A percentile compares a stretch with the other conserved stretches of the same genome.
Conservation (phyloP, 2,329 filamentous ascomycete genomes). For the Corynespora cassiicola region DNA sequence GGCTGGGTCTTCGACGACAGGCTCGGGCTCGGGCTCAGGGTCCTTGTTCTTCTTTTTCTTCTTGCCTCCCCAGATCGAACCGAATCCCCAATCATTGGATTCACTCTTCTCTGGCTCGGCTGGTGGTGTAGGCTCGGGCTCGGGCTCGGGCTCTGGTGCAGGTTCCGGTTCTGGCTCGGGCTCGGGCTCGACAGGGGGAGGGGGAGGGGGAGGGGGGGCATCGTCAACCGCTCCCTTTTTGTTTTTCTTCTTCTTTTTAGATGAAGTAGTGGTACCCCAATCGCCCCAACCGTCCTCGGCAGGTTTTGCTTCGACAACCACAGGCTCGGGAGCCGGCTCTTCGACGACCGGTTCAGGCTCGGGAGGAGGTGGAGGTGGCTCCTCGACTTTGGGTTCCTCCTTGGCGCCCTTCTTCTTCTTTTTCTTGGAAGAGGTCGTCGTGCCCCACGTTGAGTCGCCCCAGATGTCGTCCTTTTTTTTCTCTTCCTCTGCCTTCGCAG, state of each 20-base stretch:
- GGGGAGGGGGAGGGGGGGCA: slow-evolving; percentile 15
- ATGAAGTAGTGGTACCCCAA: slow-evolving; percentile 35
- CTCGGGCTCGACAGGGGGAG: slow-evolving; percentile 15
- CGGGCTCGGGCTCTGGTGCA: slow-evolving; percentile 34
- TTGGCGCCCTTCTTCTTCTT: slow-evolving; percentile 45
- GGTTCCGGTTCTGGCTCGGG: slow-evolving; percentile 27
- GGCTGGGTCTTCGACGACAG: slow-evolving; percentile 32
- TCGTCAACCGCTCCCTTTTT: slow-evolving; percentile 53
- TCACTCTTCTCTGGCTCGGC: slow-evolving; percentile 38
- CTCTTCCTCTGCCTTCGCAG: slow-evolving; percentile 15
- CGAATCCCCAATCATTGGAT: slow-evolving; percentile 41
- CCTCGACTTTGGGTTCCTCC: slow-evolving; percentile 26
- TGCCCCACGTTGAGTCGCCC: slow-evolving; percentile 39
- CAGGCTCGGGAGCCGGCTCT: slow-evolving; percentile 34
- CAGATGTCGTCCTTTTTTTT: slow-evolving; percentile 45
- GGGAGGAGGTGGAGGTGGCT: slow-evolving; percentile 31
- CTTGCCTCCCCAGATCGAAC: slow-evolving; percentile 46
- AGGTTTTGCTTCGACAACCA: slow-evolving; percentile 27
- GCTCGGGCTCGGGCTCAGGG: slow-evolving; percentile 29
- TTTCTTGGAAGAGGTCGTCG: slow-evolving; percentile 29
- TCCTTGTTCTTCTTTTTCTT: slow-evolving; percentile 58
- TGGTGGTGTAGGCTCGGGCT: slow-evolving; percentile 38
- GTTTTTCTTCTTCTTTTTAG: slow-evolving; percentile 47
- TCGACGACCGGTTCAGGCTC: slow-evolving; percentile 50
- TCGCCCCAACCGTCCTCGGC: slow-evolving; percentile 40